Percentiles rank a stretch among this genome's conserved stretches.
Evolutionary conservation across 2,329 filamentous ascomycete species (phyloP).

Genomic region (Hymenotorrendiella dingleyae): DNA sequence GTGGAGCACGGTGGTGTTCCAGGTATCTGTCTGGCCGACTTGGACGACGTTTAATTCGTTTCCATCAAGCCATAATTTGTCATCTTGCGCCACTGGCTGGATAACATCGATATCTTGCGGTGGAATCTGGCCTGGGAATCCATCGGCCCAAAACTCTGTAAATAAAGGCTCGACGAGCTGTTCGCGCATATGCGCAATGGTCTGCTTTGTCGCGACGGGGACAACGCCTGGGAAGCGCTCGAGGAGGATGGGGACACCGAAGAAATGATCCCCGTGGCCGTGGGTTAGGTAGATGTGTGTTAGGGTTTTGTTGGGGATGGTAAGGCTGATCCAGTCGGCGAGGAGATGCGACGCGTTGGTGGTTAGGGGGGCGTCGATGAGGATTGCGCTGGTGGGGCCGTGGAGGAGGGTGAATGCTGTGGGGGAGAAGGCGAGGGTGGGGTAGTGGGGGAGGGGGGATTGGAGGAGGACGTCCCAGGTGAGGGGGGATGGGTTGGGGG

Average conservation of each 20-base stretch:
- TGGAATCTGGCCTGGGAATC: slow-evolving; percentile 25
- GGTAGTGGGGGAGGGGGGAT: neutral
- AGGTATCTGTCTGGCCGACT: slow-evolving; percentile 20
- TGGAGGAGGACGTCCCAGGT: neutral
- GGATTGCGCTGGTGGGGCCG: slow-evolving; percentile 28
- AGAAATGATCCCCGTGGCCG: slow-evolving; percentile 38
- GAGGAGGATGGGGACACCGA: slow-evolving; percentile 29
- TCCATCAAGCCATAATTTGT: slow-evolving; percentile 15
- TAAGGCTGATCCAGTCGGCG: slow-evolving; percentile 32
- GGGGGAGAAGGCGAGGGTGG: slow-evolving; percentile 5
- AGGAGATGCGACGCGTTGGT: slow-evolving; percentile 29
- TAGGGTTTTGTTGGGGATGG: slow-evolving; percentile 25
- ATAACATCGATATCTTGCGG: slow-evolving; percentile 14
- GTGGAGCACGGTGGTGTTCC: slow-evolving; percentile 32
- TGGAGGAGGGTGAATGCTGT: slow-evolving; percentile 15
- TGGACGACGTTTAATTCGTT: slow-evolving; percentile 19
- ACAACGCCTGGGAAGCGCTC: slow-evolving; percentile 26
- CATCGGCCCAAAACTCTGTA: slow-evolving; percentile 17
- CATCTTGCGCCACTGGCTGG: slow-evolving; percentile 8
- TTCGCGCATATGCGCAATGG: slow-evolving; percentile 7
- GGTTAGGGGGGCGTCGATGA: slow-evolving; percentile 34
- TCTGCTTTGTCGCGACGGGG: slow-evolving; percentile 19
- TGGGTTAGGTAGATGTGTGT: slow-evolving; percentile 36
- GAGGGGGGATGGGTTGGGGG: neutral
- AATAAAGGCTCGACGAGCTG: slow-evolving; percentile 16